Evolutionary conservation across 1,139 yeast species (phyloP), one percentile per base, ranked within the genome.

Genomic region (Debaryomycetaceae sp.): DNA sequence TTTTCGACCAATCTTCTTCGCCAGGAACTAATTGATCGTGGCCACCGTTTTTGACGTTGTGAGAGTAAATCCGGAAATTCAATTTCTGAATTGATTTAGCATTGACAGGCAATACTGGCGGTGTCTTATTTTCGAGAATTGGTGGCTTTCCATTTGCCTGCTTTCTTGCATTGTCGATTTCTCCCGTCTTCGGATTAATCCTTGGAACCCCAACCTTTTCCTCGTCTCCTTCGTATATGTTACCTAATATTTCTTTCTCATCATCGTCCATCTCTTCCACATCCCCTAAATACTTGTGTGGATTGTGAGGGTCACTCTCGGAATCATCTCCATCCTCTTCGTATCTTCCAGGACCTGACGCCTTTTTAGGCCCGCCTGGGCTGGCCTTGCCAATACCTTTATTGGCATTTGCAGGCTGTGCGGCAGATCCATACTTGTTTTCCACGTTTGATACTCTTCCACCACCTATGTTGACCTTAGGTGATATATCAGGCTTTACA

Each of bases 31-130:
- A 49, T 6, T 39, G 41, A 5, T 48, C 53, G 40, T 58, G 59
- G 11, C 62, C 67, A 3, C 69, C 71, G 44, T 65, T 67, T 41
- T 64, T 65, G 35, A 67, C 58, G 47, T 68, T 68, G 42, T 68
- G 73, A 5, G 70, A 61, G 45, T 67, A 67, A 16, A 68, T 55
- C 28, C 73, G 54, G 47, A 68, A 64, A 14, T 41, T 42, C 5
- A 65, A 36, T 1, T 59, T 56, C 5, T 47, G 40, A 11, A 55
- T 46, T 6, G 36, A 18, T 5, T 41, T 36, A n/a, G 37, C 41
- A 13, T 38, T 31, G 30, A 56, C 50, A 31, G 50, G 42, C 2
- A 59, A 44, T 4, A 43, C 35, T 2, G 61, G 51, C 16, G 44
- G 49, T 16, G 41, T 39, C 15, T 50, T 56, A 17, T 50, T 53